Evolutionary conservation across 169 alveolate species (phyloP).

Genomic region (Eimeria zaria): DNA sequence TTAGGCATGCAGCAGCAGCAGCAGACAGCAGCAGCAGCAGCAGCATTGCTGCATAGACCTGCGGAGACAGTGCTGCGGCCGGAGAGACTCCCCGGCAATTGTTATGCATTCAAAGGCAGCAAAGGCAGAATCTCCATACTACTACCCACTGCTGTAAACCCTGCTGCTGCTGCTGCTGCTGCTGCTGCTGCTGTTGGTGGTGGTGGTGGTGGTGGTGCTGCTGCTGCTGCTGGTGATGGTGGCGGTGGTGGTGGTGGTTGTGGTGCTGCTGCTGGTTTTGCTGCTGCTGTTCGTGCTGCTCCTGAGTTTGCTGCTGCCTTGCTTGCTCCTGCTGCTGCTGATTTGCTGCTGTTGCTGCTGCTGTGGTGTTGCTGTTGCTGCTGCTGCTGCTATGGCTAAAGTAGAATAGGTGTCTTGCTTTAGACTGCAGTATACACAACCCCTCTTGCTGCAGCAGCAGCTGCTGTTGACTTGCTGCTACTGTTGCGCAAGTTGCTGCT

Average conservation of each 20-base stretch:
- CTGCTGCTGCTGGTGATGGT: slow-evolving; percentile 14
- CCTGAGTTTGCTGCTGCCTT: too few species aligned
- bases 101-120: slow-evolving; percentile 79
- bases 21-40: slow-evolving; percentile 19
- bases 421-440: too few species aligned
- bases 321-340: too few species aligned
- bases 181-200: neutral
- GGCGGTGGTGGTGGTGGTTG: too few species aligned
- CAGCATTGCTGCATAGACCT: slow-evolving; percentile 37
- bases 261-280: neutral
- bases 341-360: neutral
- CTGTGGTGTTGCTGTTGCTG: too few species aligned
- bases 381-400: too few species aligned
- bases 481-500: too few species aligned
- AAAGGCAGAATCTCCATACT: slow-evolving; percentile 44
- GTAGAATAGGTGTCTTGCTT: too few species aligned
- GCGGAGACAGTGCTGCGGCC: slow-evolving; percentile 81
- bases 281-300: too few species aligned
- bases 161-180: slow-evolving; percentile 15
- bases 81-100: slow-evolving; percentile 73
- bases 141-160: slow-evolving; percentile 62
- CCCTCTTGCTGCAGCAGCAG: too few species aligned
- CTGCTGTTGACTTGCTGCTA: too few species aligned
- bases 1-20: slow-evolving; percentile 26
- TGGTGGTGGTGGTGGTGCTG: too few species aligned